Evolutionary conservation across 1,284 basidiomycete genomes (phyloP).

Genomic region (Phellinidium pouzarii): DNA sequence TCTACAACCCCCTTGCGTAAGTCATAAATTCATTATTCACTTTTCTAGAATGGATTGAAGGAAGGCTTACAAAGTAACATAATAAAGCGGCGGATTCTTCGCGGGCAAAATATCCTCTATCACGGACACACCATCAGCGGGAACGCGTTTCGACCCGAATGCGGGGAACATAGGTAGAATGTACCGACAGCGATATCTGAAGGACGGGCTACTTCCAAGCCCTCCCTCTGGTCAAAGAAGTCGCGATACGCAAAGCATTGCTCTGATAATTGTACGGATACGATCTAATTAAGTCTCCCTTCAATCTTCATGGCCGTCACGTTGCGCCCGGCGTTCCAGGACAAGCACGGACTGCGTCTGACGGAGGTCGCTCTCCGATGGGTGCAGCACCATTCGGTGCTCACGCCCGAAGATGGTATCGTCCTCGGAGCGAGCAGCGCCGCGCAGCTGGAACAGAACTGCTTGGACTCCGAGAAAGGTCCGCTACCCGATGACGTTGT

Average conservation of each 20-base stretch:
- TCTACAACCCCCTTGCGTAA: constrained; percentile 46
- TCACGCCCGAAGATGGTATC: constrained; percentile 36
- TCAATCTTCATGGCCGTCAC: no score
- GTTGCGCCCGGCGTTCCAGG: constrained; percentile 22
- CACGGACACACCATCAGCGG: constrained; percentile 26
- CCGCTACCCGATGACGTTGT: constrained; percentile 45
- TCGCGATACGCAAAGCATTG: constrained; percentile 25
- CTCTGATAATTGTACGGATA: background rate
- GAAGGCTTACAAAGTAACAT: background rate
- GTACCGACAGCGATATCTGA: constrained; percentile 39
- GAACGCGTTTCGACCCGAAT: constrained; percentile 31
- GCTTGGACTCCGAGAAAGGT: constrained; percentile 38
- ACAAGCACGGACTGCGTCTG: constrained; percentile 35
- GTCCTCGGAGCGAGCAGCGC: constrained; percentile 35
- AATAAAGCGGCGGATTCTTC: constrained; percentile 37
- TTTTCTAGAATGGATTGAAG: background rate
- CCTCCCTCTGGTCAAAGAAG: constrained; percentile 34
- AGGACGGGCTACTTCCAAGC: constrained; percentile 41
- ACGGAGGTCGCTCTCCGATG: constrained; percentile 41
- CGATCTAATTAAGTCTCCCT: no score
- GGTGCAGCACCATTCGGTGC: constrained; percentile 39
- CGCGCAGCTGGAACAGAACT: constrained; percentile 34
- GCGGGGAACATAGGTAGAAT: constrained; percentile 28
- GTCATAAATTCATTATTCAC: constrained; percentile 15
- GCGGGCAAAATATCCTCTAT: constrained; percentile 36